Base-by-base conservation (phyloP, 2,329 filamentous ascomycete species). In the Raffaelea ambrosiae region DNA sequence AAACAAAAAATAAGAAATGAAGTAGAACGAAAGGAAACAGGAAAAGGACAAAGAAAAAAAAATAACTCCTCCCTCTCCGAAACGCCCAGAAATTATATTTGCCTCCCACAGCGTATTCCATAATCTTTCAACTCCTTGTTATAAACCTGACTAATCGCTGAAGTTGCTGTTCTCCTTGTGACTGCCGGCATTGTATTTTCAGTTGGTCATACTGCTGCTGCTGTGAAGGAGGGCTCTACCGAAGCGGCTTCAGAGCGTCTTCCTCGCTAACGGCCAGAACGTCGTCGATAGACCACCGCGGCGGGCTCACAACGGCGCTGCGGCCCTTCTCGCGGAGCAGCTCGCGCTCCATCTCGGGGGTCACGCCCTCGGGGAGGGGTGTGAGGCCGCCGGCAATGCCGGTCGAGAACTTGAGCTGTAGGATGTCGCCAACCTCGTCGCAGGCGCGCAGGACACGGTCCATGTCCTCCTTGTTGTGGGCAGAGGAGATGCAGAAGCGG, bases 391-490 rank as follows among this genome's bases (percentile, higher is more conserved):
- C 93, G 13, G 93, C 91, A 59, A 96, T 81, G 56, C 93, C 93
- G 14, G 87, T 94, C n/a, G 89, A 95, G 69, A 95, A 96, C 71
- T 96, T 97, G 62, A 98, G 76, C 67, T 97, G 90, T 48, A 98
- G 71, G 20, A 95, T 78, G 55, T 95, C 88, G 49, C 91, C 90
- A 48, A 96, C 82, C 66, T 97, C 87, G 61, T 97, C 88, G 60
- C 91, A 97, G 16, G 93, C 93, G 4, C 81, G 76, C 44, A 98
- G 72, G 50, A 98, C 71, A 43, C 91, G 83, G 65, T 98, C 93
- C 59, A 98, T 77, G 63, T 98, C 93, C 44, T 98, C 93, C 73
- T 98, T 98, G 68, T 94, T 98, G 72, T 98, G 93, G 1, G 93
- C 88, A 2, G 93, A 83, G 3, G 89, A 95, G 46, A 98, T 82